Conservation (phyloP, 2,329 filamentous ascomycete species). For the Microcyclospora pomicola region DNA sequence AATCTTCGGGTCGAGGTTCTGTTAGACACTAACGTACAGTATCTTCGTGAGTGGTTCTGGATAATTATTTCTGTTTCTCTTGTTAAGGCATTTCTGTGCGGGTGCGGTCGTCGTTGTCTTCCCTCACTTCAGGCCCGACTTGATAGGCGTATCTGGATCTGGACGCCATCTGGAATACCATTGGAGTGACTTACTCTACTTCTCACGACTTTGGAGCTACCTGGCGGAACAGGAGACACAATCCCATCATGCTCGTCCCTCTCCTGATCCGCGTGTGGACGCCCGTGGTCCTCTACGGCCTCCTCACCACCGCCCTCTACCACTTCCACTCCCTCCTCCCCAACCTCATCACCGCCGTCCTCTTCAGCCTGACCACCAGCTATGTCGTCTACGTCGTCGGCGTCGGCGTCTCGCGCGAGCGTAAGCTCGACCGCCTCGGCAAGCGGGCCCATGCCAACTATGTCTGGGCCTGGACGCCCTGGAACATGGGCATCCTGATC, state of each 20-base stretch:
- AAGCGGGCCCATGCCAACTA: conserved; percentile 29
- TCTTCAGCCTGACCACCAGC: conserved; percentile 6
- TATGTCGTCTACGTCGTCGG: conserved; percentile 10
- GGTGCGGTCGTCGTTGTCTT: no score
- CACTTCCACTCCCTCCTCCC: conserved; percentile 4
- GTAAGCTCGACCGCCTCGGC: conserved; percentile 28
- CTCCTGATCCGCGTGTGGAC: conserved; percentile 9
- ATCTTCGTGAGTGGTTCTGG: no score
- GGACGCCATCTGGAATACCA: no score
- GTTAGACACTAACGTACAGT: no score
- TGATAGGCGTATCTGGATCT: no score
- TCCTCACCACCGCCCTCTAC: conserved; percentile 4
- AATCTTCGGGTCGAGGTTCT: no score
- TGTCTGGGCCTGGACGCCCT: conserved; percentile 27
- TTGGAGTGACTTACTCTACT: no score
- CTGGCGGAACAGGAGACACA: no score
- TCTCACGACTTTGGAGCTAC: no score
- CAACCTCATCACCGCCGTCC: conserved; percentile 6
- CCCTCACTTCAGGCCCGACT: no score
- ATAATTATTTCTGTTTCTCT: no score
- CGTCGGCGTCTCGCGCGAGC: conserved; percentile 18
- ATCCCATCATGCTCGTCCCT: conserved; percentile 5
- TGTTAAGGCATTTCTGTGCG: no score
- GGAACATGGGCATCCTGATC: conserved; percentile 51
- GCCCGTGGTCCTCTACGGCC: conserved; percentile 5